Conservation (phyloP, 2,329 filamentous ascomycete genomes). For the Beauveria scarabaeidicola region DNA sequence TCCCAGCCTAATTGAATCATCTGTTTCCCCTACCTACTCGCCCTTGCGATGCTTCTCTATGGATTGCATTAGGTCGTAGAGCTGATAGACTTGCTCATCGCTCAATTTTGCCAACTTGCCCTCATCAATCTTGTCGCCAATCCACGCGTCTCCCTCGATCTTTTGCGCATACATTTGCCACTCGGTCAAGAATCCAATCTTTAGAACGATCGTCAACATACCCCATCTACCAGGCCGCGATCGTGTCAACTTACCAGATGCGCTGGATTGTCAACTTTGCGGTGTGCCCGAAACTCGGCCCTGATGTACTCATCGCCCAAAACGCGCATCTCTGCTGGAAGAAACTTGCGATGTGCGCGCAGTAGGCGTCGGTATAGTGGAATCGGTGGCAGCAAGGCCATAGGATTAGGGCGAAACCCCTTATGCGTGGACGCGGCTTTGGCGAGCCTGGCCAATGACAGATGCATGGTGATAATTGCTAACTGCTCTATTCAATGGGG, state of each 20-base stretch:
- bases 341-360: conserved; percentile 71
- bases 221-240: neutral
- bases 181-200: conserved; percentile 93
- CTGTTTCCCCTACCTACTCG: conserved; percentile 16
- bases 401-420: conserved; percentile 29
- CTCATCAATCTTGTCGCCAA: conserved; percentile 73
- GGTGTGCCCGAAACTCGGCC: conserved; percentile 80
- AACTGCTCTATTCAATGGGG: neutral
- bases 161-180: conserved; percentile 95
- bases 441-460: conserved; percentile 24
- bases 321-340: conserved; percentile 66
- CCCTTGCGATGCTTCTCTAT: conserved; percentile 42
- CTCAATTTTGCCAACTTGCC: conserved; percentile 89
- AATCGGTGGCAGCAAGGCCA: conserved; percentile 77
- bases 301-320: conserved; percentile 92
- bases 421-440: conserved; percentile 26
- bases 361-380: conserved; percentile 83
- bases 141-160: conserved; percentile 80
- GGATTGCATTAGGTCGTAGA: conserved; percentile 89
- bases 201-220: conserved; percentile 3
- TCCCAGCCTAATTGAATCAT: neutral
- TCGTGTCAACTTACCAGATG: conserved; percentile 60
- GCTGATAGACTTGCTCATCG: conserved; percentile 85
- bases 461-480: conserved; percentile 19
- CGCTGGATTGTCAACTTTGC: conserved; percentile 76